phyloP scores from a whole-genome alignment of 352 stramenopile species.

The Phytopythium chamaehyphon region DNA sequence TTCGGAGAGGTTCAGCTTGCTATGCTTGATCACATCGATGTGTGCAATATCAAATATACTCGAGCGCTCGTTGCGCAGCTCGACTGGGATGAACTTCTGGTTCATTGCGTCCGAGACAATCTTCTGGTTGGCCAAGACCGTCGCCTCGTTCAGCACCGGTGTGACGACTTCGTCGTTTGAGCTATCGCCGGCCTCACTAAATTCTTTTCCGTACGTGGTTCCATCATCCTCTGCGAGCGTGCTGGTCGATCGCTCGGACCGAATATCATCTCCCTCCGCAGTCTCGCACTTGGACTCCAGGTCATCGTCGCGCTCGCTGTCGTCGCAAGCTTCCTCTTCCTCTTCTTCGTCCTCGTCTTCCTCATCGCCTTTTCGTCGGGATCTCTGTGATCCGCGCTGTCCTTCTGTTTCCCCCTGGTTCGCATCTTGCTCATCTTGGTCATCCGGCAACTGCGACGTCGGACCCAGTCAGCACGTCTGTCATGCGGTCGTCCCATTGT shows the following conservation, averaged over 20 bases:
- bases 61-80: constrained; percentile 50
- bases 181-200: constrained; percentile 40
- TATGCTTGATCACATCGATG: constrained; percentile 81
- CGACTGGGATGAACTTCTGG: constrained; percentile 69
- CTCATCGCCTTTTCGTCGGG: constrained; percentile 14
- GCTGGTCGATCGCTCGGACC: constrained; percentile 60
- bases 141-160: constrained; percentile 47
- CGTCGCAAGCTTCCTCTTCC: constrained; percentile 25
- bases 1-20: constrained; percentile 74
- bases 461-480: constrained; percentile 7
- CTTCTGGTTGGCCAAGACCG: constrained; percentile 61
- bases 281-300: constrained; percentile 23
- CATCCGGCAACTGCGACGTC: constrained; percentile 40
- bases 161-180: constrained; percentile 53
- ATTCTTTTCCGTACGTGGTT: constrained; percentile 81
- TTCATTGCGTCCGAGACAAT: constrained; percentile 83
- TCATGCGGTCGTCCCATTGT: background rate
- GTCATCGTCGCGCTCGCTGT: constrained; percentile 54
- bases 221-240: constrained; percentile 73
- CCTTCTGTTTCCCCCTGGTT: constrained; percentile 6
- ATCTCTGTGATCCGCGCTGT: constrained; percentile 8
- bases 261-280: constrained; percentile 23
- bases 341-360: constrained; percentile 38
- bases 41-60: constrained; percentile 68
- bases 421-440: constrained; percentile 23